phyloP scores from a whole-genome alignment of 768 basidiomycete species.

The Tricholoma saponaceum region DNA sequence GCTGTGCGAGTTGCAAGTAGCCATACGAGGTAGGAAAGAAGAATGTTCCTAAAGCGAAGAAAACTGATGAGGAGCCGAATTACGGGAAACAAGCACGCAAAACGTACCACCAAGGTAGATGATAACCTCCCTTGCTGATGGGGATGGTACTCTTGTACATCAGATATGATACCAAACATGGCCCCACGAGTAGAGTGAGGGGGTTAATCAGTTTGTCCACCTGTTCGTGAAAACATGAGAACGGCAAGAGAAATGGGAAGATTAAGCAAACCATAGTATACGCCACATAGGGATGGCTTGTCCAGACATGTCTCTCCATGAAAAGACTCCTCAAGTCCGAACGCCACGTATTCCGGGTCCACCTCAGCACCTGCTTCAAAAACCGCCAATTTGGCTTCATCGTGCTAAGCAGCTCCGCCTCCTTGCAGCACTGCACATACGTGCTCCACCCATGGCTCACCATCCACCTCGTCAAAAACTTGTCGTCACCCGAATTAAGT shows the following conservation, averaged over 20 bases:
- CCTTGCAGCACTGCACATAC: conserved; percentile 85
- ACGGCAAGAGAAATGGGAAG: conserved; percentile 30
- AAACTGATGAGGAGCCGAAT: not conserved
- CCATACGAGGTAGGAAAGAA: conserved; percentile 67
- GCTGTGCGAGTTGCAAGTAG: conserved; percentile 66
- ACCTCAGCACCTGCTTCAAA: conserved; percentile 87
- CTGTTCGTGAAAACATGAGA: conserved; percentile 28
- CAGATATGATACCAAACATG: conserved; percentile 70
- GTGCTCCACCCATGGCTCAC: conserved; percentile 93
- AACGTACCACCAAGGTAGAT: conserved; percentile 77
- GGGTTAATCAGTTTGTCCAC: conserved; percentile 86
- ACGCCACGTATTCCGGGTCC: conserved; percentile 95
- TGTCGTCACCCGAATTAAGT: conserved; percentile 91
- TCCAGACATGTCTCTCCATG: conserved; percentile 87
- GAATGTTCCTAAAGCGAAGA: conserved; percentile 52
- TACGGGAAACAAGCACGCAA: not conserved
- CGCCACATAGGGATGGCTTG: conserved; percentile 84
- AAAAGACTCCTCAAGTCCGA: conserved; percentile 86
- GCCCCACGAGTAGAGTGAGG: conserved; percentile 82
- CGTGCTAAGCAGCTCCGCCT: conserved; percentile 82
- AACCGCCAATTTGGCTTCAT: conserved; percentile 99
- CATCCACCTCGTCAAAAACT: conserved; percentile 96
- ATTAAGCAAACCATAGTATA: conserved; percentile 76
- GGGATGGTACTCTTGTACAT: conserved; percentile 77
- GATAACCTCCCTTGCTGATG: conserved; percentile 65